These are phyloP conservation scores for Aureobasidium sp. DNA, from an alignment of 2,329 filamentous ascomycete genomes.

Conservation along the genomic window DNA sequence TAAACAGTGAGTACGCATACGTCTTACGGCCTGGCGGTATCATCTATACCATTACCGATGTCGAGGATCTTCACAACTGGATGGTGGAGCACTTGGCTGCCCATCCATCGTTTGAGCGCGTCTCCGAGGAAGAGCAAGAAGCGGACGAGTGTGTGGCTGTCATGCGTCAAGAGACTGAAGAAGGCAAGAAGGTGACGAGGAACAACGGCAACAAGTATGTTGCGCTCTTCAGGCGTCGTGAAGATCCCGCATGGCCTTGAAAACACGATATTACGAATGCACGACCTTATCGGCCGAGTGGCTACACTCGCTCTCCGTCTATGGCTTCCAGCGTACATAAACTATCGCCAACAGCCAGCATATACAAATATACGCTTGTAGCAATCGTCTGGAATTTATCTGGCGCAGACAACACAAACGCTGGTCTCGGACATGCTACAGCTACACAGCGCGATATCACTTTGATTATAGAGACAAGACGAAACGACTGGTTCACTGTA, in stretches of 20 bases:
- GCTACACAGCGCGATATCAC: neutral
- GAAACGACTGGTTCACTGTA: too few relatives aligned
- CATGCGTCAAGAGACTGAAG: conserved; percentile 82
- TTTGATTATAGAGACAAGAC: too few relatives aligned
- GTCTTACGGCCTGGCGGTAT: conserved; percentile 74
- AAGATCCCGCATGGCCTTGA: conserved; percentile 66
- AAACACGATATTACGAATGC: neutral
- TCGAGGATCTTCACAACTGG: conserved; percentile 88
- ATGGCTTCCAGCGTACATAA: neutral
- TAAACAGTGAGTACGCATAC: conserved; percentile 68
- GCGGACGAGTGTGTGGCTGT: conserved; percentile 59
- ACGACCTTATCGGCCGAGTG: neutral
- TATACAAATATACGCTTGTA: too few relatives aligned
- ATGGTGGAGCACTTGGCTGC: conserved; percentile 79
- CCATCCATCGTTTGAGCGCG: conserved; percentile 69
- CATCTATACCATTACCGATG: conserved; percentile 95
- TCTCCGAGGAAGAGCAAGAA: conserved; percentile 39
- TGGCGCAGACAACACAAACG: neutral
- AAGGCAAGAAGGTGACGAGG: conserved; percentile 90
- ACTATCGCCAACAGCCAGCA: too few relatives aligned
- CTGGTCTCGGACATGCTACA: neutral
- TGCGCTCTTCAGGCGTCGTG: conserved; percentile 71
- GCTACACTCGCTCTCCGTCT: too few relatives aligned
- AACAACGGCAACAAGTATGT: conserved; percentile 89
- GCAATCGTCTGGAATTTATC: neutral